Conservation (phyloP, 2,329 filamentous ascomycete genomes). For the Cercospora sp. region DNA sequence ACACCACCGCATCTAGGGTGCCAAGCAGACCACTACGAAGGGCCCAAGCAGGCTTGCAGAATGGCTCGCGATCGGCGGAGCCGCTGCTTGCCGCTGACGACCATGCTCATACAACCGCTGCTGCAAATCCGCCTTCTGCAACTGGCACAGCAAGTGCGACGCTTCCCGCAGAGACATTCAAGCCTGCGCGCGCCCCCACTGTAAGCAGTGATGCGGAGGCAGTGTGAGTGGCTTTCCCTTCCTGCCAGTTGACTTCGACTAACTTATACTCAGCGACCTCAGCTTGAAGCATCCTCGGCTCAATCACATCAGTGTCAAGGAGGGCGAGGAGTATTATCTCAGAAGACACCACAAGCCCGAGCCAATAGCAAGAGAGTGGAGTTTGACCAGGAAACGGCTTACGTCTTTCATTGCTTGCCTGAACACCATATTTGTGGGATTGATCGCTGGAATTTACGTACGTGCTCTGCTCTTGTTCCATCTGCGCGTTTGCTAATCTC, state of each 20-base stretch:
- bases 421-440: slow-evolving; percentile 70
- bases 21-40: slow-evolving; percentile 16
- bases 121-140: not conserved
- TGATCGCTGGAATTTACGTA: slow-evolving; percentile 71
- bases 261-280: slow-evolving; percentile 11
- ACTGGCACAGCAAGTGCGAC: not conserved
- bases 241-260: not conserved
- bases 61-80: not conserved
- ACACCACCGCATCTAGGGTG: not conserved
- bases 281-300: slow-evolving; percentile 39
- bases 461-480: not conserved
- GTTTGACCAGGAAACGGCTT: slow-evolving; percentile 64
- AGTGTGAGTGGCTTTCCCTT: slow-evolving; percentile 1
- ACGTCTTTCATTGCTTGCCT: slow-evolving; percentile 69
- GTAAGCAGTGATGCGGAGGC: slow-evolving; percentile 6
- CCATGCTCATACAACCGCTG: not conserved
- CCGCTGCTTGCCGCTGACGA: not conserved
- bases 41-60: not conserved
- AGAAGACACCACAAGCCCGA: slow-evolving; percentile 56
- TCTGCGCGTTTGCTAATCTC: too few relatives aligned
- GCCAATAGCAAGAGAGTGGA: slow-evolving; percentile 73
- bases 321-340: slow-evolving; percentile 45
- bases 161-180: not conserved
- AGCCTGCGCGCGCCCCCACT: not conserved
- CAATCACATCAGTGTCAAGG: slow-evolving; percentile 39